A percentile compares a stretch with the other conserved stretches of the same genome.
Evolutionary conservation across 169 alveolate species (phyloP).

Genomic region (Theileria sp.): DNA sequence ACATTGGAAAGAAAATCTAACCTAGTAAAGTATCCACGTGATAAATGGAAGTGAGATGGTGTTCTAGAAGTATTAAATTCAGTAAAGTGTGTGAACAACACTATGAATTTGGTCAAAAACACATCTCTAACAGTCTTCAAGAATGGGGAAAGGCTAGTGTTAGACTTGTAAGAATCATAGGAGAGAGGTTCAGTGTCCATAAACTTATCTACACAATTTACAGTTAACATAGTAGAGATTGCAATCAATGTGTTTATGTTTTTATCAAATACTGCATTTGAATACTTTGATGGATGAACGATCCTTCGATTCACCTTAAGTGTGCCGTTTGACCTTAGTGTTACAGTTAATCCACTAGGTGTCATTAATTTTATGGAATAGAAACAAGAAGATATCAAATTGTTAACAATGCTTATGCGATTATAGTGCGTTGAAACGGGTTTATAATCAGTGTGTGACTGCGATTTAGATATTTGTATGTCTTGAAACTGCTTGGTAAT

Average conservation of each 20-base stretch:
- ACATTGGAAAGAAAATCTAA: neutral
- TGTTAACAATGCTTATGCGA: neutral
- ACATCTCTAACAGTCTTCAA: neutral
- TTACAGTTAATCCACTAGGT: neutral
- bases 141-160: neutral
- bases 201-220: slow-evolving; percentile 40
- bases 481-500: neutral
- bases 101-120: neutral
- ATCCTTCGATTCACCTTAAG: slow-evolving; percentile 46
- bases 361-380: neutral
- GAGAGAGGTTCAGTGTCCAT: slow-evolving; percentile 15
- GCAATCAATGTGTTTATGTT: slow-evolving; percentile 11
- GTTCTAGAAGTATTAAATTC: neutral
- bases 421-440: too few species aligned
- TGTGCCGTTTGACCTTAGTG: slow-evolving; percentile 43
- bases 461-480: neutral
- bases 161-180: neutral
- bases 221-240: slow-evolving; percentile 28
- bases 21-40: neutral
- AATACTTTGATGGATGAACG: slow-evolving; percentile 24
- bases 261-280: slow-evolving; percentile 1
- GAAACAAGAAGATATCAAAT: neutral
- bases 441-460: neutral
- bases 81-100: neutral
- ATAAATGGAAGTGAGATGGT: neutral